Evolutionary conservation across 805 yeast genomes (phyloP), one percentile per base, ranked within the genome.

Genomic region (Pichia phayaonensis): DNA sequence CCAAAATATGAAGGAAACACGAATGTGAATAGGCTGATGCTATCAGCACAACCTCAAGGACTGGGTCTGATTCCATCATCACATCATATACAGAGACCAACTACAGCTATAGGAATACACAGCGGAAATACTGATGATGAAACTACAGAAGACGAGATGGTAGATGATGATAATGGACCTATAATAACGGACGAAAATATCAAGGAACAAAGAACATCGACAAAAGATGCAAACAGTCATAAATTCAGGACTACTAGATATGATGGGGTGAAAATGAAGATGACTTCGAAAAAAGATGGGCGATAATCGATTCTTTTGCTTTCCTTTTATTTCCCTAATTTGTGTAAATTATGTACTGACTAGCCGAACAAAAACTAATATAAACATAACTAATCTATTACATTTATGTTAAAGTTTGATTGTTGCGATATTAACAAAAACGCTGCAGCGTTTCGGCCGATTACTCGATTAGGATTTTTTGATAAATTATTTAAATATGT

Each of bases 81-180:
- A n/a, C 38, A 34, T 16, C 38, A 29, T 29, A 3, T n/a, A 7
- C 38, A 34, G 7, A 16, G 38, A 34, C 38, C 38, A n/a, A 4
- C 20, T 16, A 34, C 38, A 34, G 38, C 20, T 34, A 34, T n/a
- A 34, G 39, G 21, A 16, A 42, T 36, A 20, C 29, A 16, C 10
- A 46, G 29, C 23, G 44, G 44, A 22, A 42, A 27, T 13, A 46
- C 47, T 7, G 53, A 50, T 38, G 54, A 57, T 18, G 49, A 44
- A 29, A 36, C 44, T 5, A 46, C 48, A 8, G 58, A 56, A 20
- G 65, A 62, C 21, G 64, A 59, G 29, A 31, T 27, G 7, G 27
- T 45, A 3, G 64, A 62, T 22, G 64, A 61, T 29, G 64, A 57
- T 42, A 53, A 34, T 4, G 38, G 18, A 16, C 38, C 38, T n/a